Evolutionary conservation across 768 basidiomycete genomes (phyloP).

Genomic region (Boletus rubescentipes): DNA sequence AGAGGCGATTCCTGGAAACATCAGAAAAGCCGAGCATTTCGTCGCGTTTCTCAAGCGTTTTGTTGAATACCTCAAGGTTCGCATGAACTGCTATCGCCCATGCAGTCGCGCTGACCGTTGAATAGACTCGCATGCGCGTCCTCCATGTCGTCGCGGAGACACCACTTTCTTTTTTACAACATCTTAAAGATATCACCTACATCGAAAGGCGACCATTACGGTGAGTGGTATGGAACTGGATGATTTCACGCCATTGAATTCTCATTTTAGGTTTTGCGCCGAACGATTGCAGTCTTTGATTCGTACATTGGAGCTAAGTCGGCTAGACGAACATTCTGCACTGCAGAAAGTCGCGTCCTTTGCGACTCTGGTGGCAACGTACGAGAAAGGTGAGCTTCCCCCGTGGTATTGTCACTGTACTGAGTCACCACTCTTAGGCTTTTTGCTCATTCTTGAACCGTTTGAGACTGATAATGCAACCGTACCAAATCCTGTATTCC

Average conservation of each 20-base stretch:
- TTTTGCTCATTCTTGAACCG: conserved; percentile 94
- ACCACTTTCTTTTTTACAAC: conserved; percentile 93
- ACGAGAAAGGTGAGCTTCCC: conserved; percentile 77
- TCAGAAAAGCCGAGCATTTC: conserved; percentile 98
- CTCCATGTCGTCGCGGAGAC: conserved; percentile 99
- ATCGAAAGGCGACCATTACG: conserved; percentile 92
- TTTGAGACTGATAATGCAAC: conserved; percentile 99
- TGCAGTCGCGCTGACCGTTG: conserved; percentile 10
- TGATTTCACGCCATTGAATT: background rate
- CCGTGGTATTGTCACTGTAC: background rate
- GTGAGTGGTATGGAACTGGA: conserved; percentile 41
- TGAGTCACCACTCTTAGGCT: conserved; percentile 52
- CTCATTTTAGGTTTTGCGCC: conserved; percentile 77
- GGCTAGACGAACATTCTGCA: conserved; percentile 88
- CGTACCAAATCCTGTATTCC: conserved; percentile 97
- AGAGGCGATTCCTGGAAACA: conserved; percentile 97
- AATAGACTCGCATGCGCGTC: conserved; percentile 97
- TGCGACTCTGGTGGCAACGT: conserved; percentile 95
- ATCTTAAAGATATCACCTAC: conserved; percentile 98
- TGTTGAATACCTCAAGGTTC: conserved; percentile 96
- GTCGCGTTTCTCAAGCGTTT: conserved; percentile 97
- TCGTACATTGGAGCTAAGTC: conserved; percentile 83
- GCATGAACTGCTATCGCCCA: background rate
- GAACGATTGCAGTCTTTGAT: conserved; percentile 94
- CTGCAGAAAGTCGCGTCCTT: conserved; percentile 96